Evolutionary conservation across 352 stramenopile species (phyloP).

Genomic region (Globisporangium mamillatum): DNA sequence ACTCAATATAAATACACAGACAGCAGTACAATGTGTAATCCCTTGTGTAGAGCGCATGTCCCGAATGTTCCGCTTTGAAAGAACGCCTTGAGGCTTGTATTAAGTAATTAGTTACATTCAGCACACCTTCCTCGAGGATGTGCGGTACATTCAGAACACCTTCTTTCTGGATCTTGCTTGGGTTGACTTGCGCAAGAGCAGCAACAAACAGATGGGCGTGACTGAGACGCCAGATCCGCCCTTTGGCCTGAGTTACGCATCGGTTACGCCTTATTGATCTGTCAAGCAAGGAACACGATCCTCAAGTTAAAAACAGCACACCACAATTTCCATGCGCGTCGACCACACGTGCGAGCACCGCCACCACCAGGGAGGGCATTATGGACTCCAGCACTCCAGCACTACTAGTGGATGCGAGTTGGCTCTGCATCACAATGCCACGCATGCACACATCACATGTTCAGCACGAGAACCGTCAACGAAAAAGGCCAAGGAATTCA

Average conservation of each 20-base stretch:
- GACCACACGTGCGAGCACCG: background rate
- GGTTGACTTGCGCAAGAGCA: background rate
- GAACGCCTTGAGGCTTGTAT: too few species aligned
- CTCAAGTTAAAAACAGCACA: background rate
- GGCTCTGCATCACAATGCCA: background rate
- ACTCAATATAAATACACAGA: too few species aligned
- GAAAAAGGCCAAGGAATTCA: background rate
- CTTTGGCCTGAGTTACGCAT: background rate
- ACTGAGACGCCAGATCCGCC: background rate
- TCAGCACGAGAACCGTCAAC: background rate
- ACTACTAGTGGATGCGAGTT: background rate
- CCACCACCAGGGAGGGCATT: too few species aligned
- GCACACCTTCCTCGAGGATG: background rate
- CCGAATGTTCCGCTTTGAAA: background rate
- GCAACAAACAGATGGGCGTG: background rate
- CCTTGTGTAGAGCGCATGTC: background rate
- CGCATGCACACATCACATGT: background rate
- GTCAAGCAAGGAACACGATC: background rate
- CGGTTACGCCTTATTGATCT: background rate
- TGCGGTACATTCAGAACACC: constrained; percentile 1
- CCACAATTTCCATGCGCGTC: background rate
- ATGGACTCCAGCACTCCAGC: too few species aligned
- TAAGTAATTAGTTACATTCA: background rate
- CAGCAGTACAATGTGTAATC: background rate
- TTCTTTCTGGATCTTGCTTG: background rate